Conservation (phyloP, 805 yeast genomes). For the Cyberlindnera subsufficiens region DNA sequence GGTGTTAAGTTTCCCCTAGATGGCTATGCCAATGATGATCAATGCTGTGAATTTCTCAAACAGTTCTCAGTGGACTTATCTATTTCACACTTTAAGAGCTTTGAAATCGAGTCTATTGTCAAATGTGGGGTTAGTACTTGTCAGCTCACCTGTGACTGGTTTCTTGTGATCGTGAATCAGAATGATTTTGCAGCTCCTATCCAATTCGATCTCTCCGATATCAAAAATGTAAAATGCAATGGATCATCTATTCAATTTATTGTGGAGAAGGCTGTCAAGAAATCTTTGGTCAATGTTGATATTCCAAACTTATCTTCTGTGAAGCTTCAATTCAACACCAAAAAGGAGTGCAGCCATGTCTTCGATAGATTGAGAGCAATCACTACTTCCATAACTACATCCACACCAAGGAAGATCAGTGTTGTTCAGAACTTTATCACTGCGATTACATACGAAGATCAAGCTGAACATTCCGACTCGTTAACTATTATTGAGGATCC, state of each 20-base stretch:
- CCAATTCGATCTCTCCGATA: conserved; percentile 10
- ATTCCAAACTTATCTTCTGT: conserved; percentile 5
- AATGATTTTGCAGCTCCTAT: conserved; percentile 18
- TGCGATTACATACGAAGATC: conserved; percentile 11
- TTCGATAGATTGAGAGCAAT: neutral
- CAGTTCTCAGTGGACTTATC: conserved; percentile 1
- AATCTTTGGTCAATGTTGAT: conserved; percentile 7
- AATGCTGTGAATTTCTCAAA: conserved; percentile 12
- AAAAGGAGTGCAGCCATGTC: neutral
- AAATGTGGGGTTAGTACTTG: conserved; percentile 8
- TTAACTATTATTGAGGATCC: neutral
- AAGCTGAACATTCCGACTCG: neutral
- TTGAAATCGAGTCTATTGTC: conserved; percentile 5
- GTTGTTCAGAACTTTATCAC: conserved; percentile 25
- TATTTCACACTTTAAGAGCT: conserved; percentile 6
- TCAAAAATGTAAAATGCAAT: conserved; percentile 2
- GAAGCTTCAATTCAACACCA: conserved; percentile 3
- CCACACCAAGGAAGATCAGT: conserved; percentile 25
- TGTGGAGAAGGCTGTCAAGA: conserved; percentile 5
- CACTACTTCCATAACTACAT: neutral
- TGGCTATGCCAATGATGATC: conserved; percentile 16
- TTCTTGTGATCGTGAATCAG: conserved; percentile 12
- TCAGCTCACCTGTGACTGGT: conserved; percentile 8
- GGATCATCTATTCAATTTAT: conserved; percentile 2
- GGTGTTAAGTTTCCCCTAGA: conserved; percentile 1